These are phyloP conservation scores for Polyrhizophydium stewartii DNA, from an alignment of 371 early-diverging fungal genomes.

Conservation along the genomic window DNA sequence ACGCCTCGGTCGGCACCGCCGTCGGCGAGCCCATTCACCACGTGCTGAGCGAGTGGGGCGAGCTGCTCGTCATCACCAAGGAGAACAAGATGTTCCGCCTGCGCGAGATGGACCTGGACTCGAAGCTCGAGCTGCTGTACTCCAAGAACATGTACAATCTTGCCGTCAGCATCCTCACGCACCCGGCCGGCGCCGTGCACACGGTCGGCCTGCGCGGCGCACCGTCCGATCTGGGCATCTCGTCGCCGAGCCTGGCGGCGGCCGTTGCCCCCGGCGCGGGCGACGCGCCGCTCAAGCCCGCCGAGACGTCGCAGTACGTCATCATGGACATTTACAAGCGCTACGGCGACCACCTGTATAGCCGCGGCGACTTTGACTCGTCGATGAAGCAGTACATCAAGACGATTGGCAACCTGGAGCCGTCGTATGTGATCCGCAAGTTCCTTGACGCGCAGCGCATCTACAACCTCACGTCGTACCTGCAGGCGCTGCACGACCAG, in stretches of 20 bases:
- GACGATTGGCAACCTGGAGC: slow-evolving; percentile 92
- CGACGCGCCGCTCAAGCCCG: slow-evolving; percentile 3
- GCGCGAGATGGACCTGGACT: slow-evolving; percentile 81
- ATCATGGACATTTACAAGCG: slow-evolving; percentile 85
- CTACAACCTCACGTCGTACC: slow-evolving; percentile 79
- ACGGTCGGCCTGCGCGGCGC: neutral
- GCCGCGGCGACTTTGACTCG: slow-evolving; percentile 82
- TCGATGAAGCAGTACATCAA: slow-evolving; percentile 89
- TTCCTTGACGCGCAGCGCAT: slow-evolving; percentile 92
- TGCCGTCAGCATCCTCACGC: slow-evolving; percentile 62
- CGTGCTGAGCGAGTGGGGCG: slow-evolving; percentile 79
- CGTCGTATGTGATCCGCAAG: slow-evolving; percentile 92
- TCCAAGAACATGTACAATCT: slow-evolving; percentile 82
- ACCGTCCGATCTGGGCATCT: neutral
- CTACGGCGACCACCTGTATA: slow-evolving; percentile 89
- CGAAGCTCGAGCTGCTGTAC: slow-evolving; percentile 82
- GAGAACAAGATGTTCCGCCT: slow-evolving; percentile 78
- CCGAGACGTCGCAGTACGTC: slow-evolving; percentile 7
- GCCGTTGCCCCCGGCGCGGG: neutral
- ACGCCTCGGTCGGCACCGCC: slow-evolving; percentile 43
- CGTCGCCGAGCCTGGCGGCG: neutral
- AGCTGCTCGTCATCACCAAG: slow-evolving; percentile 79
- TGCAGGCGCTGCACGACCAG: slow-evolving; percentile 80
- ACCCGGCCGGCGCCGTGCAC: neutral
- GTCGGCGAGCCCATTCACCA: slow-evolving; percentile 20